These are phyloP conservation scores for Lepiota subincarnata DNA, from an alignment of 768 basidiomycete genomes.

Conservation along the genomic window DNA sequence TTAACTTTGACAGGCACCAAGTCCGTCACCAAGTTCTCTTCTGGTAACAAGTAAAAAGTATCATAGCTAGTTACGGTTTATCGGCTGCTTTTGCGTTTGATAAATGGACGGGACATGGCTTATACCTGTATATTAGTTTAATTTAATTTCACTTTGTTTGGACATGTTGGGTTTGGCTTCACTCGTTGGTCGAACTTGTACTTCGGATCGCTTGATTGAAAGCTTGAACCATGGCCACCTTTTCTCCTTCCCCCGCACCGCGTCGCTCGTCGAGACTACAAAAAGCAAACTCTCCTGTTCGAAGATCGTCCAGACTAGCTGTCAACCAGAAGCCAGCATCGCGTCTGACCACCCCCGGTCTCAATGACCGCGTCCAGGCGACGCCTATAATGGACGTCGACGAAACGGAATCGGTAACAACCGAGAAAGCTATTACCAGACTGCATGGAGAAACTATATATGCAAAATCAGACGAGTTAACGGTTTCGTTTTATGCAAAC, in stretches of 20 bases:
- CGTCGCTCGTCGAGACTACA: slow-evolving; percentile 43
- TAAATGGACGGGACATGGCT: slow-evolving; percentile 4
- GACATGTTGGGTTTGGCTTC: background rate
- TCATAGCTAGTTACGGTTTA: background rate
- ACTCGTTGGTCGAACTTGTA: too few species aligned
- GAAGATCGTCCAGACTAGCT: slow-evolving; percentile 7
- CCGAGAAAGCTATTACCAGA: slow-evolving; percentile 33
- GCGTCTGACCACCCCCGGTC: slow-evolving; percentile 35
- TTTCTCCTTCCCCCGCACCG: slow-evolving; percentile 56
- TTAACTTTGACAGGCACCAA: slow-evolving; percentile 94
- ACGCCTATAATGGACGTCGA: slow-evolving; percentile 62
- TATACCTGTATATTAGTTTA: slow-evolving; percentile 10
- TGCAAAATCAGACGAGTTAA: slow-evolving; percentile 70
- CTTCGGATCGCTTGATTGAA: background rate
- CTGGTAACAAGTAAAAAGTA: slow-evolving; percentile 8
- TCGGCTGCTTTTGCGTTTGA: slow-evolving; percentile 2
- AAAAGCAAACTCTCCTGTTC: slow-evolving; percentile 19
- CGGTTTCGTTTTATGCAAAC: slow-evolving; percentile 62
- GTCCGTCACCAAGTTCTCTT: slow-evolving; percentile 55
- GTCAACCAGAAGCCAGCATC: slow-evolving; percentile 26
- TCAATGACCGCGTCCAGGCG: slow-evolving; percentile 35
- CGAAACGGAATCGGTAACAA: slow-evolving; percentile 37
- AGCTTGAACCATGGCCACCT: slow-evolving; percentile 46
- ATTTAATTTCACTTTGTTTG: slow-evolving; percentile 8
- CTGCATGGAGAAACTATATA: slow-evolving; percentile 44